These are phyloP conservation scores for Sclerotinia subarctica DNA, from an alignment of 2,329 filamentous ascomycete genomes.

Conservation along the genomic window DNA sequence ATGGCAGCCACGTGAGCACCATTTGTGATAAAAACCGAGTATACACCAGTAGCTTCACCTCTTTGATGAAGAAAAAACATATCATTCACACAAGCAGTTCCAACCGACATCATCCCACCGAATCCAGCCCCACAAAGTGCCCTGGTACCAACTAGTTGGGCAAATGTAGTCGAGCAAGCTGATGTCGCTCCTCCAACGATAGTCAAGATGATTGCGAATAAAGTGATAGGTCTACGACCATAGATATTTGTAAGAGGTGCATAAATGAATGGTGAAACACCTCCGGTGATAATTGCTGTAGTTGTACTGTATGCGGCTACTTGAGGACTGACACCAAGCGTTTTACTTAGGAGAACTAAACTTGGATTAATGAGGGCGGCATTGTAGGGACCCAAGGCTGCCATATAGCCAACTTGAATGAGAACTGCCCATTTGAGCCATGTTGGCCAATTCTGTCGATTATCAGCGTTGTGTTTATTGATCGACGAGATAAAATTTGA, in stretches of 20 bases:
- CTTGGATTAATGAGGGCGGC: conserved; percentile 36
- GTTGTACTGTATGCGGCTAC: conserved; percentile 36
- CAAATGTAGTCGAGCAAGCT: conserved; percentile 29
- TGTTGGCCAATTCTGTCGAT: conserved; percentile 34
- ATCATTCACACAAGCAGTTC: conserved; percentile 36
- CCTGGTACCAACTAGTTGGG: conserved; percentile 32
- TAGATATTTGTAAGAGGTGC: conserved; percentile 34
- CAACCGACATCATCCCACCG: conserved; percentile 37
- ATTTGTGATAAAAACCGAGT: conserved; percentile 36
- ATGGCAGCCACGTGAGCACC: conserved; percentile 36
- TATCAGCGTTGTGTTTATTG: background rate
- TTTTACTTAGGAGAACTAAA: conserved; percentile 32
- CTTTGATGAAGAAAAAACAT: conserved; percentile 37
- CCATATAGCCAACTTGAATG: conserved; percentile 37
- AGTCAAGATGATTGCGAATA: conserved; percentile 33
- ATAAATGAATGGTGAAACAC: conserved; percentile 36
- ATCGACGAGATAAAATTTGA: background rate
- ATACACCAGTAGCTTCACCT: conserved; percentile 36
- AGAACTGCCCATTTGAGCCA: conserved; percentile 38
- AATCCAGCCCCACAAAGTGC: conserved; percentile 34
- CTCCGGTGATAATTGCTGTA: conserved; percentile 34
- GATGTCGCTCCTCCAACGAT: conserved; percentile 34
- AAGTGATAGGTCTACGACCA: conserved; percentile 36
- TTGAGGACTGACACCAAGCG: conserved; percentile 29
- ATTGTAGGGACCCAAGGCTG: conserved; percentile 37